Base-by-base conservation (phyloP, 2,329 filamentous ascomycete species). In the Chalara sp. region DNA sequence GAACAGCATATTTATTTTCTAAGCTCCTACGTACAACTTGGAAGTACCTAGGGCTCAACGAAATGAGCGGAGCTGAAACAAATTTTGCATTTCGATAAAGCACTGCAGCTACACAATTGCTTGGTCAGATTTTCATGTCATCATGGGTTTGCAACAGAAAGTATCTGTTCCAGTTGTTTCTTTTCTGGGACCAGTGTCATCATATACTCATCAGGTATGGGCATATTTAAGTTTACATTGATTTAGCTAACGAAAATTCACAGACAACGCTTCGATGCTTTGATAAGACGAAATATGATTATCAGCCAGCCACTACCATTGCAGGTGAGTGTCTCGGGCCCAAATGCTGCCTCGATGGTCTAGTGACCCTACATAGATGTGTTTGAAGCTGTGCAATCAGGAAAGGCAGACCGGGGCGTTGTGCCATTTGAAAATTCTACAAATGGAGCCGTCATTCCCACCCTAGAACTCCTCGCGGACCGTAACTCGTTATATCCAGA, bases 361-460 rank as follows among this genome's bases (percentile, higher is more conserved):
- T 21, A 21, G 21, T 48, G 29, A 33, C 35, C 31, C 49, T 28
- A 12, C 28, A n/a, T 57, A 85, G 89, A 93, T 64, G 83, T 95
- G 60, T 96, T 96, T 67, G 75, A 83, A 47, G 77, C 83, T 12
- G 86, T 96, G 5, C 89, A 95, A 63, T 74, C 76, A 37, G 77
- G 80, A 52, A 65, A 72, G 43, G 81, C 80, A 1, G 70, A 78
- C 48, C 84, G 84, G 51, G 93, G 91, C 58, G 87, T 97, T 32
- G 87, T 96, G 1, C 93, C 93, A 6, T 91, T 96, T 69, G 92
- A 97, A 67, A 99, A 99, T 73, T 95, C 88, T 40, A 92, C 89
- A 65, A 96, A 97, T 68, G 93, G 93, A 63, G 85, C 86, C 49
- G 93, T 99, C 46, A 83, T 93, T 50, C 87, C 89, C 67, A 96